A percentile compares a stretch with the other conserved stretches of the same genome.
These are phyloP conservation scores for Pseudonitzschia multiseries DNA, from an alignment of 108 stramenopile species.

Conservation along the genomic window DNA sequence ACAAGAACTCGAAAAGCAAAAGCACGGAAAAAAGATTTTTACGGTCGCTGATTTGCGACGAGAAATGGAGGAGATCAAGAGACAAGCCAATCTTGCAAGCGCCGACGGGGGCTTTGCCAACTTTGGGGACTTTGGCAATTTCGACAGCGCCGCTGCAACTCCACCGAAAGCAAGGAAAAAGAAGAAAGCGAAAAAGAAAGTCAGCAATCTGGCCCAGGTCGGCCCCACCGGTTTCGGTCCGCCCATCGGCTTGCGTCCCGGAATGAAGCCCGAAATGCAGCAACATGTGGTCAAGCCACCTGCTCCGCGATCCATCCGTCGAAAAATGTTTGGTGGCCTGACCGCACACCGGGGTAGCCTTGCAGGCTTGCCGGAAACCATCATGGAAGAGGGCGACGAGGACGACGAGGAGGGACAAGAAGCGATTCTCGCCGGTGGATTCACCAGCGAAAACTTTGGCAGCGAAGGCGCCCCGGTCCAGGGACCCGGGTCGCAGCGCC, in stretches of 20 bases:
- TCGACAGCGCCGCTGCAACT: not conserved
- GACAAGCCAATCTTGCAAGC: not conserved
- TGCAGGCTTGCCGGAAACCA: slow-evolving; percentile 2
- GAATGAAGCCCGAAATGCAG: no score
- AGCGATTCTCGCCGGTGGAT: slow-evolving; percentile 17
- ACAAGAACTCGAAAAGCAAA: slow-evolving; percentile 34
- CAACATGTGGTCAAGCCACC: no score
- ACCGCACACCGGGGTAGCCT: not conserved
- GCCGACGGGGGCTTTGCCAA: not conserved
- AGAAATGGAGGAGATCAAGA: slow-evolving; percentile 33
- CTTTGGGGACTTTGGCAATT: not conserved
- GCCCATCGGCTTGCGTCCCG: no score
- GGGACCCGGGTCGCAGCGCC: no score
- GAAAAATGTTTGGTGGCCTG: no score
- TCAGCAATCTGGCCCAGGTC: not conserved
- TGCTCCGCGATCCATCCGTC: no score
- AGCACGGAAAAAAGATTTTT: slow-evolving; percentile 21
- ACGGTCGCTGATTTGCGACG: slow-evolving; percentile 29
- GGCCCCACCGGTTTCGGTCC: not conserved
- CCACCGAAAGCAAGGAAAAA: not conserved
- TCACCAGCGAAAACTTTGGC: slow-evolving; percentile 10
- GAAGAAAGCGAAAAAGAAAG: not conserved
- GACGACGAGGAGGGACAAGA: slow-evolving; percentile 29
- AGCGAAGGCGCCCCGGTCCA: no score
- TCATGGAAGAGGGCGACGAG: slow-evolving; percentile 31